Percentiles rank a stretch among this genome's conserved stretches.
These are phyloP conservation scores for Gymnopilus dilepis DNA, from an alignment of 768 basidiomycete genomes.

Conservation along the genomic window DNA sequence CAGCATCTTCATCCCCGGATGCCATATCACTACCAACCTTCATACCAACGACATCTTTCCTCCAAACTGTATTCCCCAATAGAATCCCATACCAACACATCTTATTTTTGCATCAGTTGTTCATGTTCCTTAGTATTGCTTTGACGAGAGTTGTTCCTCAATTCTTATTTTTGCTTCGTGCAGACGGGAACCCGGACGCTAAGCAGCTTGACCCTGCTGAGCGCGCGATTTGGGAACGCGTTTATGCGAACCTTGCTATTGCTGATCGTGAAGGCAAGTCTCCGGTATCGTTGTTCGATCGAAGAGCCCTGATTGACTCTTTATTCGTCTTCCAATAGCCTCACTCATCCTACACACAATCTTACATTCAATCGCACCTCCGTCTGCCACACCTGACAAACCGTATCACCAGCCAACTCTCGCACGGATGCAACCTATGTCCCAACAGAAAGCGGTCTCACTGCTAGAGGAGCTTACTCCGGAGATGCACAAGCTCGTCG, in stretches of 20 bases:
- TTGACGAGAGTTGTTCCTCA: conserved; percentile 73
- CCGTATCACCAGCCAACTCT: conserved; percentile 41
- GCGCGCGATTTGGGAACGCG: conserved; percentile 48
- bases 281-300: not conserved
- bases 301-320: conserved; percentile 3
- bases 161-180: conserved; percentile 49
- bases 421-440: conserved; percentile 42
- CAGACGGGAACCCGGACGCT: conserved; percentile 16
- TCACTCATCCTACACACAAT: conserved; percentile 59
- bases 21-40: conserved; percentile 12
- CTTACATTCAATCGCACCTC: conserved; percentile 54
- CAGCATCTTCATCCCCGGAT: not conserved
- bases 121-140: conserved; percentile 75
- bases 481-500: conserved; percentile 70
- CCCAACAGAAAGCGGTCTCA: conserved; percentile 33
- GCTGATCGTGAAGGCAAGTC: conserved; percentile 61
- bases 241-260: conserved; percentile 45
- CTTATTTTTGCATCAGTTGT: conserved; percentile 76
- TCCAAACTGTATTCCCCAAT: conserved; percentile 56
- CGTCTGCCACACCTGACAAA: conserved; percentile 23
- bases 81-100: conserved; percentile 81
- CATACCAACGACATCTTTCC: conserved; percentile 21
- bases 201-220: conserved; percentile 39
- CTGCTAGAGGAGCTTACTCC: conserved; percentile 47
- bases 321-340: conserved; percentile 35